A percentile compares a stretch with the other conserved stretches of the same genome.
These are phyloP conservation scores for Wilhelminamyces savonicus DNA, from an alignment of 805 yeast genomes.

Conservation along the genomic window DNA sequence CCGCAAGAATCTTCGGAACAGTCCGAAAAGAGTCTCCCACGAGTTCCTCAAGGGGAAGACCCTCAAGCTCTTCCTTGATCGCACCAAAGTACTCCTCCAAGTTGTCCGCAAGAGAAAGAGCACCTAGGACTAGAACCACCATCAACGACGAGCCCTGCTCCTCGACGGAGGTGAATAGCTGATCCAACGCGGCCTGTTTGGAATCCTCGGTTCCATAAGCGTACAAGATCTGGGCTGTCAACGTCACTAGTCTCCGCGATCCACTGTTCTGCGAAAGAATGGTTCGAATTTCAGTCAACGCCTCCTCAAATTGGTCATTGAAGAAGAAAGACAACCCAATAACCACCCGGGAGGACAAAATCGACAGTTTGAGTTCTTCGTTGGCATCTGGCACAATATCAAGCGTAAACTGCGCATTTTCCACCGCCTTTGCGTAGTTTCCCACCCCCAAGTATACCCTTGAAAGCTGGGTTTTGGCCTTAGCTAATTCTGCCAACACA, in stretches of 20 bases:
- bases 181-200: conserved; percentile 78
- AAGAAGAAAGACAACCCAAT: conserved; percentile 72
- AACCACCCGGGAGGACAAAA: conserved; percentile 58
- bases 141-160: conserved; percentile 59
- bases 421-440: conserved; percentile 53
- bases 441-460: conserved; percentile 61
- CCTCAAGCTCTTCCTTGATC: conserved; percentile 57
- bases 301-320: conserved; percentile 50
- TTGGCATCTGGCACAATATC: conserved; percentile 40
- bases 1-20: conserved; percentile 54
- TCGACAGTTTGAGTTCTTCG: conserved; percentile 12
- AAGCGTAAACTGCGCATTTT: conserved; percentile 49
- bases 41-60: conserved; percentile 40
- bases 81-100: conserved; percentile 56
- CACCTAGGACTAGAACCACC: conserved; percentile 71
- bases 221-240: conserved; percentile 75
- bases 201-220: conserved; percentile 73
- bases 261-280: conserved; percentile 51
- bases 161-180: conserved; percentile 61
- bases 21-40: conserved; percentile 45
- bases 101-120: conserved; percentile 63
- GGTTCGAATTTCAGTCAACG: conserved; percentile 60
- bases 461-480: conserved; percentile 64
- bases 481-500: conserved; percentile 45
- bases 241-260: conserved; percentile 59